Evolutionary conservation across 1,284 basidiomycete species (phyloP), one percentile per base, ranked within the genome.

Genomic region (Malassezia furfur): DNA sequence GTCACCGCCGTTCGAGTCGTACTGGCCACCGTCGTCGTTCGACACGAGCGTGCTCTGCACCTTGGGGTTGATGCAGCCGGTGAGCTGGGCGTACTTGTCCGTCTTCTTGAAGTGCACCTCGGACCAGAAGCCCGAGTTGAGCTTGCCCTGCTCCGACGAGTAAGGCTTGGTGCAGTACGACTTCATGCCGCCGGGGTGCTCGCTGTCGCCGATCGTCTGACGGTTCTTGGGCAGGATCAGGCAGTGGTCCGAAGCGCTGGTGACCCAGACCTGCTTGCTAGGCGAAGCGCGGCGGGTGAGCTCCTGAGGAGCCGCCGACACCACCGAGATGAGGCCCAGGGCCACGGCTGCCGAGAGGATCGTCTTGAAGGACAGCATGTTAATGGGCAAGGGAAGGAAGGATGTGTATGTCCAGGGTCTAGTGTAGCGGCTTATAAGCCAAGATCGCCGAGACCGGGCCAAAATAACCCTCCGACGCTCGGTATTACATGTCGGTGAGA

Each of bases 1-100:
- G 44, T 63, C 66, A 36, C 68, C 70, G 45, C 71, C 71, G 55
- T 60, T 65, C 12, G 63, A 63, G 57, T 72, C 71, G 58, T 72
- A 72, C 54, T 74, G 71, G 5, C 71, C 71, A 10, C 71, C 71
- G 9, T 54, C 64, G 36, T 72, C 67, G 52, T 47, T 41, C 15
- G 59, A 25, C 17, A 56, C 48, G 1, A 70, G 52, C 3, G 60
- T 58, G 30, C 48, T 43, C 36, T 51, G 47, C 21, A 48, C 52
- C 12, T 25, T 41, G 12, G 62, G 55, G 51, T 62, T 52, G 51
- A 63, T 61, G 54, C 62, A 63, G 36, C 62, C 62, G 11, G 60
- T 62, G 25, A 64, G 34, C 47, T 60, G 58, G 22, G 54, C 54
- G n/a, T 53, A 57, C 28, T 44, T 47, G 6, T 43, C 40, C 6